Percentiles rank a stretch among this genome's conserved stretches.
phyloP scores from a whole-genome alignment of 202 grass and related monocot genomes.

The Zizania palustris region DNA sequence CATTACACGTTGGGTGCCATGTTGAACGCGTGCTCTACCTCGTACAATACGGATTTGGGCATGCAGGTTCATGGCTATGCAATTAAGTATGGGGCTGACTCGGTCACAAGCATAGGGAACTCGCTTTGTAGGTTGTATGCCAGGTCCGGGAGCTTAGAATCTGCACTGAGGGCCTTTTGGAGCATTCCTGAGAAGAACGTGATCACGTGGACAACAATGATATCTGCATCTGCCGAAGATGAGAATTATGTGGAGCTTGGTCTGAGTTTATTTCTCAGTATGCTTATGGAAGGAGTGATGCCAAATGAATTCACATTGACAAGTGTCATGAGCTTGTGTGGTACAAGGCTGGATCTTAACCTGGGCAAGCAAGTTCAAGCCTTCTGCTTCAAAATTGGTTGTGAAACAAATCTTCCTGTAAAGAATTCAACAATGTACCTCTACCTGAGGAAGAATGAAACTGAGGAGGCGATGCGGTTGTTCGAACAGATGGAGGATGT shows the following conservation, averaged over 20 bases:
- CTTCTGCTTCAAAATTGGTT: slow-evolving; percentile 75
- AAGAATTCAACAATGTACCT: slow-evolving; percentile 83
- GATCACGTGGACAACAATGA: slow-evolving; percentile 77
- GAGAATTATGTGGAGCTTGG: slow-evolving; percentile 59
- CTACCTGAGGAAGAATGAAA: slow-evolving; percentile 70
- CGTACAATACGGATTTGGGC: slow-evolving; percentile 51
- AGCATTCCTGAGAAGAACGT: slow-evolving; percentile 70
- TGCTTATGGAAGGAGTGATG: slow-evolving; percentile 62
- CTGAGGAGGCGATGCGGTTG: slow-evolving; percentile 63
- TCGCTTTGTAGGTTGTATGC: slow-evolving; percentile 70
- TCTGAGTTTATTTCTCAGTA: slow-evolving; percentile 60
- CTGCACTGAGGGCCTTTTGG: slow-evolving; percentile 51
- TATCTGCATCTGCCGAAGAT: slow-evolving; percentile 72
- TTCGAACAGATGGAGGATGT: slow-evolving; percentile 60
- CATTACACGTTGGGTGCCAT: slow-evolving; percentile 67
- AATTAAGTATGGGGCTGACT: slow-evolving; percentile 56
- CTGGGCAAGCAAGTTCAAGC: slow-evolving; percentile 76
- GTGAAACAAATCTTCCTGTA: slow-evolving; percentile 55
- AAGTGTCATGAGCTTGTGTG: slow-evolving; percentile 70
- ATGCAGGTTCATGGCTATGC: slow-evolving; percentile 71
- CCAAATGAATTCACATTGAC: slow-evolving; percentile 80
- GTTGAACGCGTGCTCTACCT: slow-evolving; percentile 55
- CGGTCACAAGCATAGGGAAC: slow-evolving; percentile 61
- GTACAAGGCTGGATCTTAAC: slow-evolving; percentile 54
- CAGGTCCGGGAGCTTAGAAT: slow-evolving; percentile 63